Percentiles rank a stretch among this genome's conserved stretches.
These are phyloP conservation scores for Aspergillus luchuensis DNA, from an alignment of 2,329 filamentous ascomycete genomes.

Conservation along the genomic window DNA sequence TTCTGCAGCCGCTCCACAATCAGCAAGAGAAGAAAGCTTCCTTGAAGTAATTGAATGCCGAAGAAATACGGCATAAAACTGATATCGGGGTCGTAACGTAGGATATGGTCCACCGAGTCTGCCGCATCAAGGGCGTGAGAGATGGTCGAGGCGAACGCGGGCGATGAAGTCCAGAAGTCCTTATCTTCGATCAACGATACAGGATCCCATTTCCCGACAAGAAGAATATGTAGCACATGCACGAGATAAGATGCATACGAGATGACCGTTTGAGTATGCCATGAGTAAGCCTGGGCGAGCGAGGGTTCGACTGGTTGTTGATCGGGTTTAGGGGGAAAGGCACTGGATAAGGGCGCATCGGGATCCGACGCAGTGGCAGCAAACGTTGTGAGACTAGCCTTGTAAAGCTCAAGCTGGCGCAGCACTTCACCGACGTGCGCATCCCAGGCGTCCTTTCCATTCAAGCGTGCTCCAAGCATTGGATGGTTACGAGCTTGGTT, in stretches of 20 bases:
- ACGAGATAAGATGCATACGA: slow-evolving; percentile 91
- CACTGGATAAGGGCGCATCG: slow-evolving; percentile 43
- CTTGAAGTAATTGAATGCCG: slow-evolving; percentile 87
- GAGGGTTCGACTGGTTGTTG: slow-evolving; percentile 53
- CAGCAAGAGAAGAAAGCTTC: slow-evolving; percentile 80
- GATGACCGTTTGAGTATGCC: slow-evolving; percentile 79
- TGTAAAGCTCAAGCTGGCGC: slow-evolving; percentile 78
- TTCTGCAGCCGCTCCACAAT: slow-evolving; percentile 87
- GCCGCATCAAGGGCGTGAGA: slow-evolving; percentile 86
- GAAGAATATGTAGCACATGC: slow-evolving; percentile 86
- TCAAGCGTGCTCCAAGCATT: slow-evolving; percentile 73
- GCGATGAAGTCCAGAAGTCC: slow-evolving; percentile 89
- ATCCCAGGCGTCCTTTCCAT: slow-evolving; percentile 75
- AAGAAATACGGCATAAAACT: slow-evolving; percentile 99
- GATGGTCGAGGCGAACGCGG: slow-evolving; percentile 83
- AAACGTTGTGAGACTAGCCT: slow-evolving; percentile 65
- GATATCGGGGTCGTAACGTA: slow-evolving; percentile 86
- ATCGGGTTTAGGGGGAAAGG: slow-evolving; percentile 63
- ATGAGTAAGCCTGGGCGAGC: slow-evolving; percentile 37
- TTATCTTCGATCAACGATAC: slow-evolving; percentile 91
- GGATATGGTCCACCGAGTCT: slow-evolving; percentile 81
- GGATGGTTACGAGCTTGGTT: slow-evolving; percentile 89
- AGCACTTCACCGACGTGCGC: slow-evolving; percentile 76
- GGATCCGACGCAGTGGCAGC: slow-evolving; percentile 30
- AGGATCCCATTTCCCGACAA: slow-evolving; percentile 95